Conservation (phyloP, 2,329 filamentous ascomycete species). For the Sporothrix sp. region DNA sequence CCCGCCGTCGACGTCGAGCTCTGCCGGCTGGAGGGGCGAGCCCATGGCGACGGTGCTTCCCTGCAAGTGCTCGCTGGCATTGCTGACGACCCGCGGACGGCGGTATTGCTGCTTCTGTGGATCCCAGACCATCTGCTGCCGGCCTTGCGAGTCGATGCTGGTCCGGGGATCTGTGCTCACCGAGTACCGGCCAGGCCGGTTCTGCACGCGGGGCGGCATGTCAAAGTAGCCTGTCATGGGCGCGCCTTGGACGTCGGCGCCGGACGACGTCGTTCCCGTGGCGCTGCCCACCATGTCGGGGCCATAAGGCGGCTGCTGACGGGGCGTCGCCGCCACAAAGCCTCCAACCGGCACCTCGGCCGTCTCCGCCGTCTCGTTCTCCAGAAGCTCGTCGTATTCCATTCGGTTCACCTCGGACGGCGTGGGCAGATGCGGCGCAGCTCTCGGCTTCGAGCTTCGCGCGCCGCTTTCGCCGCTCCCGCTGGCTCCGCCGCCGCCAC, state of each 20-base stretch:
- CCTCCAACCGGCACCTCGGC: slow-evolving; percentile 9
- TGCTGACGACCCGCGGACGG: slow-evolving; percentile 34
- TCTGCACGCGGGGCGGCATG: slow-evolving; percentile 15
- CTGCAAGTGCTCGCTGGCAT: slow-evolving; percentile 33
- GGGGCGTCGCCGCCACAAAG: slow-evolving; percentile 18
- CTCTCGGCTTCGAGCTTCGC: slow-evolving; percentile 22
- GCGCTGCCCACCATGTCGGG: too few relatives aligned
- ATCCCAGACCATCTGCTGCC: slow-evolving; percentile 9
- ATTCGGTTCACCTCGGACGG: slow-evolving; percentile 35
- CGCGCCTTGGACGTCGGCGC: slow-evolving; percentile 1
- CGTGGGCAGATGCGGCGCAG: slow-evolving; percentile 26
- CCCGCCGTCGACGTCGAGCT: slow-evolving; percentile 29
- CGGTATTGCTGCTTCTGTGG: slow-evolving; percentile 13
- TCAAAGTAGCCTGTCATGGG: slow-evolving; percentile 27
- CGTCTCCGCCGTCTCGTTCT: slow-evolving; percentile 22
- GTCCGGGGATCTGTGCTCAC: slow-evolving; percentile 19
- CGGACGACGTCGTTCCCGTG: too few relatives aligned
- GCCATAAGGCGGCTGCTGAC: too few relatives aligned
- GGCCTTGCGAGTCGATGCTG: slow-evolving; percentile 31
- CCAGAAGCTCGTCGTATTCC: slow-evolving; percentile 30
- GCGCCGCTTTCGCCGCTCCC: slow-evolving; percentile 2
- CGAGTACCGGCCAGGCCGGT: slow-evolving; percentile 19
- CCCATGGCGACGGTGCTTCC: slow-evolving; percentile 20
- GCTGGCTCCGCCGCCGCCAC: not conserved
- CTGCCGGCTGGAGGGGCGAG: slow-evolving; percentile 24